Percentiles rank a stretch among this genome's conserved stretches.
Evolutionary conservation across 192 early-diverging fungal species (phyloP).

Genomic region (Coemansia sp.): DNA sequence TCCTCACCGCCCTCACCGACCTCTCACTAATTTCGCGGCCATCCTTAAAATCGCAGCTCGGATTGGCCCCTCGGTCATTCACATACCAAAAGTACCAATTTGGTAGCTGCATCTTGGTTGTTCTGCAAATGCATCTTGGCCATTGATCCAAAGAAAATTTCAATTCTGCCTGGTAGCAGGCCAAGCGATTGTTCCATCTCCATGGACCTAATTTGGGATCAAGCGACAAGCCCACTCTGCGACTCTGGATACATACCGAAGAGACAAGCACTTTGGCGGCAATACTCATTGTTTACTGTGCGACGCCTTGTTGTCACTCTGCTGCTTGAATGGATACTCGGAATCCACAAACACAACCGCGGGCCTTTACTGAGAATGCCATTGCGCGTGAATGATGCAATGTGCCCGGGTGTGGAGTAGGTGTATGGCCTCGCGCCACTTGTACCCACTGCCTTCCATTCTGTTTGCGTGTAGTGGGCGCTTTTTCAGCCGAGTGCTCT

Average conservation of each 20-base stretch:
- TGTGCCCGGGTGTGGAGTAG: not conserved
- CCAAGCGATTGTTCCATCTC: constrained; percentile 6
- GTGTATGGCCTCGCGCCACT: not conserved
- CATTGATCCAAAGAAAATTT: not conserved
- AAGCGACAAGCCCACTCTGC: not conserved
- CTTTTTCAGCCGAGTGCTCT: not conserved
- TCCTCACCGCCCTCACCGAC: not conserved
- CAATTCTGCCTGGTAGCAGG: not conserved
- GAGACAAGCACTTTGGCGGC: not conserved
- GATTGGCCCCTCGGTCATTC: not conserved
- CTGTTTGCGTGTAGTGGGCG: not conserved
- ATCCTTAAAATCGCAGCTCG: not conserved
- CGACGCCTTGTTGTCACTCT: constrained; percentile 6
- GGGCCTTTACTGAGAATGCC: not conserved
- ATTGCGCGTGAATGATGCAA: not conserved
- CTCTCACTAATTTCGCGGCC: not conserved
- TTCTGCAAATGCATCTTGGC: not conserved
- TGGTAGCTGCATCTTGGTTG: not conserved
- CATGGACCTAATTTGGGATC: constrained; percentile 29
- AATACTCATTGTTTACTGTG: not conserved
- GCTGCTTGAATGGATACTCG: constrained; percentile 4
- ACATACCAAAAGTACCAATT: not conserved
- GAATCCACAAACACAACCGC: not conserved
- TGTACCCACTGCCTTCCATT: not conserved
- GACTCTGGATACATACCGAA: not conserved